Evolutionary conservation across 177 flowering plant species (phyloP).

Genomic region (Viscum album): DNA sequence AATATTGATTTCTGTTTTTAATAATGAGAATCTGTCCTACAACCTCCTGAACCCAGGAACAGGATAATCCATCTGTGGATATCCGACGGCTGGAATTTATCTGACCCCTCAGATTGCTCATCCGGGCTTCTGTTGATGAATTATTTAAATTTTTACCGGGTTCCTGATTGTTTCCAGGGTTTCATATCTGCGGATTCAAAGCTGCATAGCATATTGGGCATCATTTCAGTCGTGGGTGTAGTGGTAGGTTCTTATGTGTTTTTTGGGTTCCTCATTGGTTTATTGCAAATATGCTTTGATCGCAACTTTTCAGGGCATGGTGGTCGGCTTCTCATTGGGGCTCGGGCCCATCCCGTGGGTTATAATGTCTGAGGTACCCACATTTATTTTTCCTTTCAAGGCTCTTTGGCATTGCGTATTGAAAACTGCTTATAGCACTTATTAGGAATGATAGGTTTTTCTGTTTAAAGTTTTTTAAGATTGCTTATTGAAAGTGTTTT

Average conservation of each 20-base stretch:
- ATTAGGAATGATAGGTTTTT: too few relatives aligned
- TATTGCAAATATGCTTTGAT: neutral
- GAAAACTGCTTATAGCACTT: neutral
- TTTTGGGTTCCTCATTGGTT: slow-evolving; percentile 23
- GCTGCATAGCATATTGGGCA: slow-evolving; percentile 34
- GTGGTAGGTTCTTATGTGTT: slow-evolving; percentile 47
- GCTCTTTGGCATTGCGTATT: neutral
- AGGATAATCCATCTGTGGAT: too few relatives aligned
- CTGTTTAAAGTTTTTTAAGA: too few relatives aligned
- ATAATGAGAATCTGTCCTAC: too few relatives aligned
- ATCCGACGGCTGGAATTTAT: too few relatives aligned
- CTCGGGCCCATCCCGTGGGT: slow-evolving; percentile 93
- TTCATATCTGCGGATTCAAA: slow-evolving; percentile 31
- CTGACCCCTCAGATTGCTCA: too few relatives aligned
- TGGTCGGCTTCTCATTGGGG: slow-evolving; percentile 69
- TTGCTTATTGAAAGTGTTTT: too few relatives aligned
- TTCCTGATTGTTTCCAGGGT: slow-evolving; percentile 28
- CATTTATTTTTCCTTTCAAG: neutral
- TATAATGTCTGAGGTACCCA: slow-evolving; percentile 92
- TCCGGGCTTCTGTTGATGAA: too few relatives aligned
- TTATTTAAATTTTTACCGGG: too few relatives aligned
- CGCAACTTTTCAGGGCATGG: slow-evolving; percentile 34
- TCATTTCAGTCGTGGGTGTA: slow-evolving; percentile 68
- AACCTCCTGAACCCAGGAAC: too few relatives aligned
- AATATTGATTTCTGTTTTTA: too few relatives aligned